Evolutionary conservation across 2,329 filamentous ascomycete genomes (phyloP), one percentile per base, ranked within the genome.

Genomic region (Sarocladium brachiariae): DNA sequence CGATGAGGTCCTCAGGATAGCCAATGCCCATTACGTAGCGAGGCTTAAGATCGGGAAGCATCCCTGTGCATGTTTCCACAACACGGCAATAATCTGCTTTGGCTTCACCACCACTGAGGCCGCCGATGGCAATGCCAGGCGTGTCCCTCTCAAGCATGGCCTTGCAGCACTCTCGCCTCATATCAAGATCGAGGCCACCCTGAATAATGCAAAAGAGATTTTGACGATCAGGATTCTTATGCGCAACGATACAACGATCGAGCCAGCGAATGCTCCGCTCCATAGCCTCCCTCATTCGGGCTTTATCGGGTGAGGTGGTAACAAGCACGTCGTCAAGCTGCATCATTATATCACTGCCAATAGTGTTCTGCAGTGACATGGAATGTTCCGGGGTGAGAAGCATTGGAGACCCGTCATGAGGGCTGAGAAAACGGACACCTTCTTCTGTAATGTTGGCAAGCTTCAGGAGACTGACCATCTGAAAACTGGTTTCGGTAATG

Each of bases 161-260:
- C 47, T 73, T 71, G 57, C 87, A 92, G 70, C 95, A 99, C 65
- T 92, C 78, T 54, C 77, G 78, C 19, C 93, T 81, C 76, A 99
- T 81, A 1, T 90, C 87, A 4, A 96, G 71, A 66, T 99, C 91
- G 8, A 99, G 73, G 0, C 93, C 93, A 54, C 93, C 93, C 69
- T 99, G 93, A 57, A 99, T 96, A 62, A 99, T 99, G 68, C 95
- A 99, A 68, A 99, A 99, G 5, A 99, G 77, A 61, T 96, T 99
- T 67, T 99, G 93, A 1, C 76, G 76, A 25, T 85, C 78, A 0
- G 90, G 88, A 51, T 91, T 86, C 63, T 84, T 81, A 73, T 99
- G 95, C 4, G 91, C 90, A 10, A 83, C 83, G 35, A 97, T 92
- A 68, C 93, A 99, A 50, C 93, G 83, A 69, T 99, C 95, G 5